Evolutionary conservation across 352 stramenopile genomes (phyloP).

Genomic region (Globisporangium emineosum): DNA sequence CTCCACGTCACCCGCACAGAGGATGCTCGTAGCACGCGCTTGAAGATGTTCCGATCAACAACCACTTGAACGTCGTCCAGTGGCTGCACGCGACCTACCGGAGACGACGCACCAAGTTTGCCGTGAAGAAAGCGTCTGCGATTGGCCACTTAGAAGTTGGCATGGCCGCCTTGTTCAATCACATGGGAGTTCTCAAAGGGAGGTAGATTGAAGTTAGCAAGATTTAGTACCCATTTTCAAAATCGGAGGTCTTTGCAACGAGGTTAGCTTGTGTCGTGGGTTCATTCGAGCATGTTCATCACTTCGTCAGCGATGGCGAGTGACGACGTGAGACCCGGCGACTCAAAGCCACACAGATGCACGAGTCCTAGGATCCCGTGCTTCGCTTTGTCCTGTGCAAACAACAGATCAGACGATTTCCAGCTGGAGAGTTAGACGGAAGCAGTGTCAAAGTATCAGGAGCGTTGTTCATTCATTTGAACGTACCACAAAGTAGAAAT

Average conservation of each 20-base stretch:
- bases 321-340: constrained; percentile 90
- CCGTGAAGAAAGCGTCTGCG: background rate
- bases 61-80: background rate
- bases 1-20: too few relatives aligned
- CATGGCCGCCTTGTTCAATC: too few relatives aligned
- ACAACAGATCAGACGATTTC: background rate
- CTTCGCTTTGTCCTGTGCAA: constrained; percentile 35
- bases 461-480: too few relatives aligned
- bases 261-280: too few relatives aligned
- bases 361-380: constrained; percentile 88
- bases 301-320: constrained; percentile 85
- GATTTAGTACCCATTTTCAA: background rate
- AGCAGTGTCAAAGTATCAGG: background rate
- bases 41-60: too few relatives aligned
- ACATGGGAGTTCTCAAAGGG: too few relatives aligned
- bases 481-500: constrained; percentile 91
- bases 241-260: background rate
- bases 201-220: too few relatives aligned
- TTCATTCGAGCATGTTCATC: constrained; percentile 34
- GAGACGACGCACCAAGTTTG: background rate
- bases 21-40: too few relatives aligned
- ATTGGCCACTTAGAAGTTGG: too few relatives aligned
- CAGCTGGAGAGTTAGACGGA: background rate
- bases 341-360: constrained; percentile 96
- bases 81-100: background rate